Base-by-base conservation (phyloP, 2,329 filamentous ascomycete genomes). In the Grosmannia serpens region DNA sequence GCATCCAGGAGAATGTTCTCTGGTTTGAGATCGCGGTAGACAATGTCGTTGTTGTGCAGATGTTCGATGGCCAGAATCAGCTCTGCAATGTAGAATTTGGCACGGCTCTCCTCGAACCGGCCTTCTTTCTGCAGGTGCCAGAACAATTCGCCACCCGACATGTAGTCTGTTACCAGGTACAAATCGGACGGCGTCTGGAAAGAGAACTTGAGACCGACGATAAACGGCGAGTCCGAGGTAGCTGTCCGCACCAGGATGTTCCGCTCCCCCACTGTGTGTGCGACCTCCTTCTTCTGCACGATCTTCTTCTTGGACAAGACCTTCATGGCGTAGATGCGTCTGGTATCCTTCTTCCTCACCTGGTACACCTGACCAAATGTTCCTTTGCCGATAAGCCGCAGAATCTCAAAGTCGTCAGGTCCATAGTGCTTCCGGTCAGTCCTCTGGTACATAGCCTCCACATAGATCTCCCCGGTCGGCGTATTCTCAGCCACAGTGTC, bases 221-320 rank as follows among this genome's bases (percentile, higher is more conserved):
- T 99, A 69, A 99, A 99, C 0, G 92, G 90, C 20, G 94, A 99
- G 64, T 97, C 91, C 1, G 92, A 86, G 74, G 89, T 97, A 31
- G 94, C 94, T 5, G 94, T 99, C 64, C 94, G 88, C 47, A 99
- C 94, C 53, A 99, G 79, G 64, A 99, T 99, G 69, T 99, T 99
- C 61, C 94, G 84, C 74, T 99, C 94, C 64, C 94, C 94, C 44
- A 99, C 86, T 0, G 94, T 99, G 70, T 99, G 94, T 20, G 92
- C 91, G 55, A 99, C 91, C 72, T 99, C 94, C 74, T 99, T 99
- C 82, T 99, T 99, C 74, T 99, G 94, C 29, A 99, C 94, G 67
- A 99, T 99, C 57, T 99, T 94, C 78, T 99, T 99, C 80, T 99
- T 99, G 55, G 94, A 96, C 35, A 99, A 77, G 1, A 99, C 92